phyloP scores from a whole-genome alignment of 2,329 filamentous ascomycete genomes.

The Sclerotinia borealis region DNA sequence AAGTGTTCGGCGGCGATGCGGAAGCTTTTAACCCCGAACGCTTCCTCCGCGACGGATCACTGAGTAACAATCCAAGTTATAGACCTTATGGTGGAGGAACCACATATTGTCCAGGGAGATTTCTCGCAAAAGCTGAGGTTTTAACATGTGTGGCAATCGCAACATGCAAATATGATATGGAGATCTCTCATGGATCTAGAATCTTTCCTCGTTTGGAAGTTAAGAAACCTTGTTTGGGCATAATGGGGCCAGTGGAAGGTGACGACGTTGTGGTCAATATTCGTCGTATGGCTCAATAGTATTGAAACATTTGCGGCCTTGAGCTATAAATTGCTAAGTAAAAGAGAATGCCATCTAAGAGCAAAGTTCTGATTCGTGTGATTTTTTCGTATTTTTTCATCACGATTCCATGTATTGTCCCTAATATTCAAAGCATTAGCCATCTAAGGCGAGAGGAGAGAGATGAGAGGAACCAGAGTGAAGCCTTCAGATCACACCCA shows the following conservation, averaged over 20 bases:
- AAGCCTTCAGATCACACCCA: no score
- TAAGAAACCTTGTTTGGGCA: background rate
- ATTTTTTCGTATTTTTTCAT: no score
- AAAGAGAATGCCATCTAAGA: no score
- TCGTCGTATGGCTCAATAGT: no score
- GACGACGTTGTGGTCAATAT: background rate
- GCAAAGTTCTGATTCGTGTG: no score
- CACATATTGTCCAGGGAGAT: slow-evolving; percentile 7
- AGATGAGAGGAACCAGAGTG: no score
- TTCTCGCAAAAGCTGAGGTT: slow-evolving; percentile 2
- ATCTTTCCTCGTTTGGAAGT: background rate
- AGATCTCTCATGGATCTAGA: background rate
- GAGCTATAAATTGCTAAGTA: no score
- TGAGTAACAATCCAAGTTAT: background rate
- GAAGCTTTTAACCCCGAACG: background rate
- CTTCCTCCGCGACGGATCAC: background rate
- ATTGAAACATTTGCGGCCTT: background rate
- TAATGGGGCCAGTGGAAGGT: background rate
- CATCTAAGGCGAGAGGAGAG: no score
- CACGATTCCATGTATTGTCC: no score
- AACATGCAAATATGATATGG: background rate
- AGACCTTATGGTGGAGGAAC: slow-evolving; percentile 6
- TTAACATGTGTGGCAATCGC: background rate
- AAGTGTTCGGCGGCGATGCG: background rate
- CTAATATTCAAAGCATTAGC: no score